Evolutionary conservation across 139 green algal species (phyloP), one percentile per base, ranked within the genome.

Genomic region (Edaphochlamys debaryana): DNA sequence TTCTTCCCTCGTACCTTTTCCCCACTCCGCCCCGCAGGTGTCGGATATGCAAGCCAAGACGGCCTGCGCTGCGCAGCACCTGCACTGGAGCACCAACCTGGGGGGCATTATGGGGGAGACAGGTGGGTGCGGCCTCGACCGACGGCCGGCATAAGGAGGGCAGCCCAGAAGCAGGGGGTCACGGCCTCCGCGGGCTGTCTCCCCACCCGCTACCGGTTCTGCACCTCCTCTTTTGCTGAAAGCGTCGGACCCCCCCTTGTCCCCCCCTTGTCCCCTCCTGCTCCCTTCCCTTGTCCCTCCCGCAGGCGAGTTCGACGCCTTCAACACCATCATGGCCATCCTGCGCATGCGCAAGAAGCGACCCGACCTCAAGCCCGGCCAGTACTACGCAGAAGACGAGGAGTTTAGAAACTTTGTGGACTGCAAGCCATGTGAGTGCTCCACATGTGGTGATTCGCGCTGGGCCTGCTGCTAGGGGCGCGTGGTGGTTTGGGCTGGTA

Each of bases 301-400:
- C n/a, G n/a, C 69, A 79, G 85, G 87, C 42, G 87, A 90, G 72
- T 90, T 90, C 58, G 87, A 90, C 48, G 87, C 87, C 5, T 88
- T 90, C 52, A 70, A 81, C 71, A 88, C 87, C 41, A 90, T 90
- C 66, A 90, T 88, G 87, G 82, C 87, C 58, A 90, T 90, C 64
- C 79, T 90, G 45, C 82, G 87, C 70, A 88, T 90, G 87, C 78
- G 87, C 11, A 77, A 23, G 1, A 88, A 87, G 79, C 72, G 72
- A 2, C 80, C 80, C 32, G 60, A 80, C 69, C 68, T 79, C 3
- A 37, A 76, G 58, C 68, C 68, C 9, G 50, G 80, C 4, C 7
- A 34, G 22, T 86, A 79, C 60, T 86, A 86, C 60, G 80, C 58
- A 4, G 38, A 73, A 42, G 80, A 86, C 58, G 68, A 79, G 37